Evolutionary conservation across 129 eudicot species (phyloP).

Genomic region (Helianthus tuberosus): DNA sequence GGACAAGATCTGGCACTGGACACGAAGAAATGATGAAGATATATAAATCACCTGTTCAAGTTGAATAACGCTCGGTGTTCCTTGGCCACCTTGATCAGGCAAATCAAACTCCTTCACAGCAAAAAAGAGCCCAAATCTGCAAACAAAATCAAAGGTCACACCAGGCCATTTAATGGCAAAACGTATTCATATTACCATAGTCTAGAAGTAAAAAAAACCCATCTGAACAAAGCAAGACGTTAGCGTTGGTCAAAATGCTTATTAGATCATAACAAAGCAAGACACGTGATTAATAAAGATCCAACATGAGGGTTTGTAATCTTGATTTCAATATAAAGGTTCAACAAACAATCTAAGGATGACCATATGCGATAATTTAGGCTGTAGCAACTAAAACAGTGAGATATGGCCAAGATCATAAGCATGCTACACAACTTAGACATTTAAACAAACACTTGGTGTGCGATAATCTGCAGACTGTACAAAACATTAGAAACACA

Average conservation of each 20-base stretch:
- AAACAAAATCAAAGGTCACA: slow-evolving; percentile 8
- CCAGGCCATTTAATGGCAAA: neutral
- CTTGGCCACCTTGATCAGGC: slow-evolving; percentile 46
- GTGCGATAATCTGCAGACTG: neutral
- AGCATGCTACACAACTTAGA: neutral
- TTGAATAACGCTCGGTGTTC: slow-evolving; percentile 47
- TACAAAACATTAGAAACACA: no score
- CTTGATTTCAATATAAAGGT: neutral
- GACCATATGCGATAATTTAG: neutral
- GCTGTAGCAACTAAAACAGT: neutral
- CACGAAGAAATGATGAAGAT: neutral
- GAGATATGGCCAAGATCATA: neutral
- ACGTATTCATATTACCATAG: neutral
- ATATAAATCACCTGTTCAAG: slow-evolving; percentile 57
- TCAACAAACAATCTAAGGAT: no score
- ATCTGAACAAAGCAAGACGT: no score
- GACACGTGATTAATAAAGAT: neutral
- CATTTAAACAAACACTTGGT: neutral
- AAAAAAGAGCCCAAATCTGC: slow-evolving; percentile 63
- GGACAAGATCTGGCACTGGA: no score
- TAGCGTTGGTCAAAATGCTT: neutral
- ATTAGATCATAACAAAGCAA: no score
- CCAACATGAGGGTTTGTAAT: neutral
- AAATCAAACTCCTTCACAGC: slow-evolving; percentile 76
- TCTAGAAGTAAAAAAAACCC: neutral